Evolutionary conservation across 2,329 filamentous ascomycete genomes (phyloP).

Genomic region (Aspergillus sp.): DNA sequence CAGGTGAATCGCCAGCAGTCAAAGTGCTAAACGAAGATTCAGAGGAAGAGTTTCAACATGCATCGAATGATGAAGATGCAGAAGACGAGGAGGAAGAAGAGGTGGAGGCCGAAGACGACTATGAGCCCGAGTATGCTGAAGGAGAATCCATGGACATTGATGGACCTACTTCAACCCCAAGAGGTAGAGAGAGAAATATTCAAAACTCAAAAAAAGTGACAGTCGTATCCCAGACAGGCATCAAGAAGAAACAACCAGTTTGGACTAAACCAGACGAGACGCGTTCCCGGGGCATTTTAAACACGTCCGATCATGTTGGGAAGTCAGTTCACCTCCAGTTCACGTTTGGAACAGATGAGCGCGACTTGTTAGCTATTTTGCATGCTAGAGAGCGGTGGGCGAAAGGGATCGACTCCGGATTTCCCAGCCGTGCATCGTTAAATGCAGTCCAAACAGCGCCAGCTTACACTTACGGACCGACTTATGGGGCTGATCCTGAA

Average conservation of each 20-base stretch:
- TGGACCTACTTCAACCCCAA: neutral
- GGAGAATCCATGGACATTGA: conserved; percentile 10
- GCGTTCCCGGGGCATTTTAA: conserved; percentile 33
- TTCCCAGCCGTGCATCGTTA: conserved; percentile 43
- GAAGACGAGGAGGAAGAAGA: conserved; percentile 15
- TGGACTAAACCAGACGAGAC: conserved; percentile 18
- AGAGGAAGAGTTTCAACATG: conserved; percentile 30
- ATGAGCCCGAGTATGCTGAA: conserved; percentile 8
- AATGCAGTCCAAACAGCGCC: conserved; percentile 19
- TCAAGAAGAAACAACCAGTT: conserved; percentile 14
- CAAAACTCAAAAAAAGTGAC: neutral
- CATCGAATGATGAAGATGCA: conserved; percentile 16
- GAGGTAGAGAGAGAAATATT: neutral
- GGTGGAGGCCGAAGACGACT: conserved; percentile 5
- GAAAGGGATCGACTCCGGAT: conserved; percentile 39
- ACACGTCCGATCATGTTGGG: conserved; percentile 28
- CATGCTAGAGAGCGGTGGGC: conserved; percentile 47
- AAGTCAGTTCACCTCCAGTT: conserved; percentile 43
- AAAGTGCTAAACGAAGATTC: conserved; percentile 19
- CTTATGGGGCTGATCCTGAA: conserved; percentile 38
- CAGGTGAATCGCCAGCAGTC: neutral
- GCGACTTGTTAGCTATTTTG: conserved; percentile 45
- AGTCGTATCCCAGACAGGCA: neutral
- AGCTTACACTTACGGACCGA: conserved; percentile 35
- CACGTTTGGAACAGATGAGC: conserved; percentile 45